A percentile compares a stretch with the other conserved stretches of the same genome.
These are phyloP conservation scores for Neurospora sublineolata DNA, from an alignment of 495 filamentous ascomycete species.

Conservation along the genomic window DNA sequence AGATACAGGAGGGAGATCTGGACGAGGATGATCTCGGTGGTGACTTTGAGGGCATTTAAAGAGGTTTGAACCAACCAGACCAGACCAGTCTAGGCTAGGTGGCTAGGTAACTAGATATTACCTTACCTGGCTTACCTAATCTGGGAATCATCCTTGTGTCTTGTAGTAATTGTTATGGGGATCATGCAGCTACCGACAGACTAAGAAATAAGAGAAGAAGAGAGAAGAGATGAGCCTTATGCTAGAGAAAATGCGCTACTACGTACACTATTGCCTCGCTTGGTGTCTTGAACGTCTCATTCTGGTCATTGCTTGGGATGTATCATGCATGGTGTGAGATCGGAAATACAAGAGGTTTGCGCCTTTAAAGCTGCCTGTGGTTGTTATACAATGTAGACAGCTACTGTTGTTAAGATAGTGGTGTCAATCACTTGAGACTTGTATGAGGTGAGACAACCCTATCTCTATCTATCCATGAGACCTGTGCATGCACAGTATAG, in stretches of 20 bases:
- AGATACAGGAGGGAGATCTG: conserved; percentile 96
- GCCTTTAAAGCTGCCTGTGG: not conserved
- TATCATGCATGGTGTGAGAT: not conserved
- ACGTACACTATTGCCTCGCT: not conserved
- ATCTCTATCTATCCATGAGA: no score
- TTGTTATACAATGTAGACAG: not conserved
- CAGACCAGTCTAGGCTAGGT: not conserved
- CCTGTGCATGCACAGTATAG: not conserved
- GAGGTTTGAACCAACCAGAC: not conserved
- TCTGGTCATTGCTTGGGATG: not conserved
- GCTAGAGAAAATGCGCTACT: not conserved
- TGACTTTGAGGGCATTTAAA: conserved; percentile 87
- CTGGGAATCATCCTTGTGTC: not conserved
- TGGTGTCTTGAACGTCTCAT: not conserved
- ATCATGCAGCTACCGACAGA: not conserved
- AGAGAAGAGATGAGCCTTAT: not conserved
- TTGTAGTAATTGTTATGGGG: conserved; percentile 14
- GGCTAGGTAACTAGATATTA: conserved; percentile 1
- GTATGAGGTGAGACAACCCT: no score
- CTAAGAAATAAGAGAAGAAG: not conserved
- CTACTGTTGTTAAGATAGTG: not conserved
- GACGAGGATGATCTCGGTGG: conserved; percentile 95
- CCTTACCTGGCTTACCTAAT: no score
- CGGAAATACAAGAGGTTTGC: not conserved
- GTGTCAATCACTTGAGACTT: not conserved